Evolutionary conservation across 1,284 basidiomycete species (phyloP).

Genomic region (Puccinia triticina): DNA sequence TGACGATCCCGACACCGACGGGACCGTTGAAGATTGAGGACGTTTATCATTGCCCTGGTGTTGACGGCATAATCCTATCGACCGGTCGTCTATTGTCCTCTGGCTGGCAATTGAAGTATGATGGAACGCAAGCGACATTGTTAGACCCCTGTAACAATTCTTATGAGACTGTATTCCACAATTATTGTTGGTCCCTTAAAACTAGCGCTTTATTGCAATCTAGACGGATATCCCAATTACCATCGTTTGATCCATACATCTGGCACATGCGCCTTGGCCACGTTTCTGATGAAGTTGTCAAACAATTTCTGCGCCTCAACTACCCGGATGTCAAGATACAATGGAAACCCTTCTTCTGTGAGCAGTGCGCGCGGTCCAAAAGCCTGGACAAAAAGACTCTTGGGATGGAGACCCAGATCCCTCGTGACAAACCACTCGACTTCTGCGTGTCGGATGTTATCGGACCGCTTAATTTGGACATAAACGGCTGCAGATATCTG

Average conservation of each 20-base stretch:
- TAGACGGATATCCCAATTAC: not conserved
- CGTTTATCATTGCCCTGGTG: no score
- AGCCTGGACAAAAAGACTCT: no score
- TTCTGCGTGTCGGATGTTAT: not conserved
- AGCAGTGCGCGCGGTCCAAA: not conserved
- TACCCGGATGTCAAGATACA: not conserved
- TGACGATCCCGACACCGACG: constrained; percentile 10
- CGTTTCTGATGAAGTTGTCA: not conserved
- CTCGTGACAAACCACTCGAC: not conserved
- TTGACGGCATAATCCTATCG: not conserved
- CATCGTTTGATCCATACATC: no score
- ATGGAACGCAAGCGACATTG: not conserved
- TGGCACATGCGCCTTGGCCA: constrained; percentile 2
- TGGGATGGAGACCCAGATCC: no score
- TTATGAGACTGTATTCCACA: not conserved
- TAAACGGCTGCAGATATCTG: no score
- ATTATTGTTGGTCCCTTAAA: not conserved
- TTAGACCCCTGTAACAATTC: not conserved
- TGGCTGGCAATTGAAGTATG: not conserved
- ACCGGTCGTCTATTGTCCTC: not conserved
- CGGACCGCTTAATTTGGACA: not conserved
- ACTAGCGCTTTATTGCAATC: not conserved
- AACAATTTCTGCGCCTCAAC: not conserved
- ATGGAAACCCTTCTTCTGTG: constrained; percentile 6
- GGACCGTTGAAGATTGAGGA: constrained; percentile 2